Base-by-base conservation (phyloP, 2,329 filamentous ascomycete species). In the Colletotrichum higginsianum region DNA sequence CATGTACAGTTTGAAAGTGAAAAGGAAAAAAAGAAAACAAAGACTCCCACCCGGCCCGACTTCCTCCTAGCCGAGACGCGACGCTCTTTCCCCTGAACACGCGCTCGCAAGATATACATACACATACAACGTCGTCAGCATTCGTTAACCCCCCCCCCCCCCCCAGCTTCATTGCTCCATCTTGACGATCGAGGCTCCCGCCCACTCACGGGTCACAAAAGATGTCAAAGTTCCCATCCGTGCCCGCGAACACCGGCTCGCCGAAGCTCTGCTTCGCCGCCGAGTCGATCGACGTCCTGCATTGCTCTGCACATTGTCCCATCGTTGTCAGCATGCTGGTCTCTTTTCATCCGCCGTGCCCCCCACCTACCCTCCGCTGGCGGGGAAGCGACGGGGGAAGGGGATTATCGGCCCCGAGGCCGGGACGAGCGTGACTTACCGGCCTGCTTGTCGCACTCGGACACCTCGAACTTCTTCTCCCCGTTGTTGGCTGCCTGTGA, bases 401-500 rank as follows among this genome's bases (percentile, higher is more conserved):
- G 23, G 6, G 21, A 13, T 6, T 3, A 13, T 13, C 30, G 18
- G 21, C 56, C 15, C 21, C 6, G 49, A 13, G 52, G 7, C 38
- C 30, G 56, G 56, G 15, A 35, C 7, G 15, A 15, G n/a, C 12
- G 26, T 8, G 30, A 79, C 85, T 78, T 57, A 87, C 86, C 77
- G 47, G 79, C 80, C 74, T 88, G 86, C 18, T 78, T 74, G 65
- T 87, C 84, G 67, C 86, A 88, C 38, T 86, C 82, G 42, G 76
- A 71, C 1, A 87, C 86, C 8, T 75, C 71, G 64, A 86, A 82
- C 30, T 72, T 69, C 55, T 71, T 38, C 60, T 78, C 66, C 61
- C 75, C 74, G 52, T 76, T 78, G 73, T 87, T 87, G 44, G 84
- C 84, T 23, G 78, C 61, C 30, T 83, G 72, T n/a, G 83, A 81